Evolutionary conservation across 1,139 yeast genomes (phyloP).

Genomic region (Blastobotrys aristatus): DNA sequence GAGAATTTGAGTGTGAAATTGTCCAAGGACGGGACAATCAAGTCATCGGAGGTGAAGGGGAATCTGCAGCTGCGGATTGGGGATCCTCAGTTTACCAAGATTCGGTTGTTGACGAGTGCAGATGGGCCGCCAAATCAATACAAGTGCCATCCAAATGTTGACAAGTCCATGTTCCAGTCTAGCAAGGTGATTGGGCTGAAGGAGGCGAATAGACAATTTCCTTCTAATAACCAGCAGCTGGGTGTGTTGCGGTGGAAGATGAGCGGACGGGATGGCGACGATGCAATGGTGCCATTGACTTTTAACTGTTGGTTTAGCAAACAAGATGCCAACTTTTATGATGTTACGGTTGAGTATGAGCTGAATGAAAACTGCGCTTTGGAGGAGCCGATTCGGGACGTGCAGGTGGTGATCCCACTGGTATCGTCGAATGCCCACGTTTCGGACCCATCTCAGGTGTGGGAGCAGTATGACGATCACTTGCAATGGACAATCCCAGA

Average conservation of each 20-base stretch:
- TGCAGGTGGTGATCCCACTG: constrained; percentile 61
- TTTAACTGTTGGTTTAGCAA: constrained; percentile 83
- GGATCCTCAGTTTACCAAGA: constrained; percentile 59
- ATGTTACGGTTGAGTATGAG: constrained; percentile 87
- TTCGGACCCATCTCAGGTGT: constrained; percentile 33
- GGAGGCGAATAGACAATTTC: constrained; percentile 76
- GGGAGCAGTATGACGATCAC: constrained; percentile 38
- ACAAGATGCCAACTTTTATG: constrained; percentile 52
- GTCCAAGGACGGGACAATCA: constrained; percentile 76
- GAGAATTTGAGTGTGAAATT: constrained; percentile 77
- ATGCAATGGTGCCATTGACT: constrained; percentile 60
- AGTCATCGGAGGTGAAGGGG: constrained; percentile 79
- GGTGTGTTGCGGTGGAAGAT: constrained; percentile 84
- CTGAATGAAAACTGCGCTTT: constrained; percentile 42
- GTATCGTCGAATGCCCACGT: constrained; percentile 54
- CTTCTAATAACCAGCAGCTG: constrained; percentile 81
- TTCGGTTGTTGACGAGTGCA: constrained; percentile 56
- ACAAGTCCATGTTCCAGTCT: constrained; percentile 60
- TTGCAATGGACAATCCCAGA: constrained; percentile 39
- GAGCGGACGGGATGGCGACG: constrained; percentile 44
- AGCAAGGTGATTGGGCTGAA: constrained; percentile 63
- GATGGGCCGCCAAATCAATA: constrained; percentile 54
- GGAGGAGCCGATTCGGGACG: constrained; percentile 48
- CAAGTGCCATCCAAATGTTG: constrained; percentile 96
- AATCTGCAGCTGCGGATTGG: constrained; percentile 85